Evolutionary conservation across 106 monocot species (phyloP).

Genomic region (Xerophyta viscosa): DNA sequence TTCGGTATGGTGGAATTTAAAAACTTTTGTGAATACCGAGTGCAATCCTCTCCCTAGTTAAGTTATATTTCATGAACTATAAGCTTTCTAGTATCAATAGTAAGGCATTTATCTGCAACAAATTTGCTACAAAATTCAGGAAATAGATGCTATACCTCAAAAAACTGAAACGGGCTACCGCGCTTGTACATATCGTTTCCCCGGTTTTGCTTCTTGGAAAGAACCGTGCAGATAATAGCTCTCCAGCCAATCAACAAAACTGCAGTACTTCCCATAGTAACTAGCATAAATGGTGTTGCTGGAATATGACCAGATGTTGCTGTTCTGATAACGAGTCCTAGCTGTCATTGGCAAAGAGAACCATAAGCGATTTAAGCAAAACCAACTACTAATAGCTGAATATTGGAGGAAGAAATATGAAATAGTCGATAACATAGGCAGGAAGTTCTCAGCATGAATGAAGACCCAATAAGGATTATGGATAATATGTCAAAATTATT

Average conservation of each 20-base stretch:
- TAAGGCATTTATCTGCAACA: too few relatives aligned
- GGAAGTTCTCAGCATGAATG: too few relatives aligned
- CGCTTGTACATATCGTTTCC: slow-evolving; percentile 63
- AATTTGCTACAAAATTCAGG: not conserved
- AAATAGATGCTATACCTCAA: slow-evolving; percentile 47
- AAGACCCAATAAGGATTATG: too few relatives aligned
- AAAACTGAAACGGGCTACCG: slow-evolving; percentile 76
- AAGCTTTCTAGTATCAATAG: too few relatives aligned
- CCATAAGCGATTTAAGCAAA: not conserved
- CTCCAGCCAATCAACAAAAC: slow-evolving; percentile 72
- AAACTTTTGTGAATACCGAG: too few relatives aligned
- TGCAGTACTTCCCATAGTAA: slow-evolving; percentile 71
- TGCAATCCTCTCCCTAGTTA: too few relatives aligned
- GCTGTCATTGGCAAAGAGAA: slow-evolving; percentile 19
- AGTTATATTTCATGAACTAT: too few relatives aligned
- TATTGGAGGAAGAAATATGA: not conserved
- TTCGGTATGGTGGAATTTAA: too few relatives aligned
- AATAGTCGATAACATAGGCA: not conserved
- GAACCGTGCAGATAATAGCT: slow-evolving; percentile 33
- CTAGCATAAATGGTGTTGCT: slow-evolving; percentile 45
- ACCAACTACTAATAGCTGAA: too few relatives aligned
- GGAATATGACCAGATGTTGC: slow-evolving; percentile 57
- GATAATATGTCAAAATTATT: too few relatives aligned
- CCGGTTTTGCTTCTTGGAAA: slow-evolving; percentile 31
- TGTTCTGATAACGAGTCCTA: slow-evolving; percentile 60